These are phyloP conservation scores for Limnanthes douglasii DNA, from an alignment of 345 rosid genomes.

Conservation along the genomic window DNA sequence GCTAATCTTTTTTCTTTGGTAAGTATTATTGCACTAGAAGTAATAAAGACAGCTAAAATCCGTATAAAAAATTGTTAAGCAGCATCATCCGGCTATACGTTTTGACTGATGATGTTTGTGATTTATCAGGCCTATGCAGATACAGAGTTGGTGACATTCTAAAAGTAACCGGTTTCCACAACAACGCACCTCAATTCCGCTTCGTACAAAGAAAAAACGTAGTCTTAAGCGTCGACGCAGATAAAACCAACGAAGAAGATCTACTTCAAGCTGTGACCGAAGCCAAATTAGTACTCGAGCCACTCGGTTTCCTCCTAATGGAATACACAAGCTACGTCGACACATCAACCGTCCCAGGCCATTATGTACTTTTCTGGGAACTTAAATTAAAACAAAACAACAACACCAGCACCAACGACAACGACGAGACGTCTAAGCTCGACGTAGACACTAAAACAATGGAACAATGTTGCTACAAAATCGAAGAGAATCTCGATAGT, in stretches of 20 bases:
- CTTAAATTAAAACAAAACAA: slow-evolving; percentile 20
- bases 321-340: slow-evolving; percentile 87
- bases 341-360: slow-evolving; percentile 70
- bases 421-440: slow-evolving; percentile 5
- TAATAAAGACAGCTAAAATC: too few relatives aligned
- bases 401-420: slow-evolving; percentile 8
- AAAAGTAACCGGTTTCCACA: slow-evolving; percentile 66
- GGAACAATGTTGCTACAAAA: slow-evolving; percentile 61
- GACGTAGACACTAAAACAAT: slow-evolving; percentile 34
- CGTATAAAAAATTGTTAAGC: too few relatives aligned
- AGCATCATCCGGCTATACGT: too few relatives aligned
- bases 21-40: too few relatives aligned
- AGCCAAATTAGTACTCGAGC: slow-evolving; percentile 42
- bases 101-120: too few relatives aligned
- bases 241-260: slow-evolving; percentile 89
- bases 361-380: slow-evolving; percentile 88
- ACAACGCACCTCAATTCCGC: slow-evolving; percentile 78
- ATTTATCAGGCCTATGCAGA: slow-evolving; percentile 47
- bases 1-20: too few relatives aligned
- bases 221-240: slow-evolving; percentile 72
- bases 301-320: slow-evolving; percentile 43
- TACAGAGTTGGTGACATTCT: slow-evolving; percentile 90
- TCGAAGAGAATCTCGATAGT: slow-evolving; percentile 78
- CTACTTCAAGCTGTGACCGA: slow-evolving; percentile 63
- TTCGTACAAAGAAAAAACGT: slow-evolving; percentile 75